phyloP scores from a whole-genome alignment of 495 filamentous ascomycete species.

The Neurospora cerealis region DNA sequence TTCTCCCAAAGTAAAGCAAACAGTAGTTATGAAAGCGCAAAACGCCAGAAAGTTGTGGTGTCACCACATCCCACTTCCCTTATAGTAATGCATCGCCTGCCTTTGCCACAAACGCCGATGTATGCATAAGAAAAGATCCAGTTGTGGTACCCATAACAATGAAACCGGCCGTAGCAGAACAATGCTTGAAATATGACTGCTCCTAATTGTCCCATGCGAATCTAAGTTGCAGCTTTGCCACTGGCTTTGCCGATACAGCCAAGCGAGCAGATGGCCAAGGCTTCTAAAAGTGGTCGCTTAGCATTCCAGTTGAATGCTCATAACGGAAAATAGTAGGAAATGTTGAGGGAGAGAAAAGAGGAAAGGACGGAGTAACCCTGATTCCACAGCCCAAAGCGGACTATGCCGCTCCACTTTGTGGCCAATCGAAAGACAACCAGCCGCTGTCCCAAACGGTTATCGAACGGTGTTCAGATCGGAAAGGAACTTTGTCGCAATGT shows the following conservation, averaged over 20 bases:
- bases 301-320: neutral
- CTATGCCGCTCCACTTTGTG: neutral
- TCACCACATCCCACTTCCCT: neutral
- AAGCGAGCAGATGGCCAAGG: neutral
- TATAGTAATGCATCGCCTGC: neutral
- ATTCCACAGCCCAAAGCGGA: neutral
- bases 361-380: neutral
- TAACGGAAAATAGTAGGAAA: neutral
- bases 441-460: conserved; percentile 5
- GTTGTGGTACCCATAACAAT: neutral
- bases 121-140: neutral
- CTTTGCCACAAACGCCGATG: neutral
- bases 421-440: neutral
- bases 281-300: neutral
- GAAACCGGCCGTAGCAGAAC: neutral
- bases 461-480: conserved; percentile 9
- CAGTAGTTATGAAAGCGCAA: neutral
- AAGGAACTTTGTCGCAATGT: conserved; percentile 3
- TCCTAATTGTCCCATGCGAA: neutral
- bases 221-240: neutral
- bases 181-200: neutral
- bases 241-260: neutral
- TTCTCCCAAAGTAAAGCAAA: neutral
- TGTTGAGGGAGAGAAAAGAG: neutral
- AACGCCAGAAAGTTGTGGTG: neutral